These are phyloP conservation scores for Colletotrichum sp. DNA, from an alignment of 2,329 filamentous ascomycete genomes.

Conservation along the genomic window DNA sequence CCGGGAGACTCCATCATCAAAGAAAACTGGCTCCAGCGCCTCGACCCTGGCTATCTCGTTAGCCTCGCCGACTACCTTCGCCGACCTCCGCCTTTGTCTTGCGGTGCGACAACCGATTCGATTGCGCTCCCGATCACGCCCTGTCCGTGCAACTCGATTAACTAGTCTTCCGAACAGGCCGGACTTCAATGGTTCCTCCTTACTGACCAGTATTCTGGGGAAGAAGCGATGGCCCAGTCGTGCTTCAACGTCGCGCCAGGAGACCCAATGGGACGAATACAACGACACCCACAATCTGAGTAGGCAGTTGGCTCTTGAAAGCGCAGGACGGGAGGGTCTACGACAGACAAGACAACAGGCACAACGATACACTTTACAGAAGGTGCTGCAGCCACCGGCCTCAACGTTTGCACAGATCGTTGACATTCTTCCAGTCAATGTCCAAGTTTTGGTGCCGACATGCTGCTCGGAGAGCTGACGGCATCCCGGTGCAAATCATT, in stretches of 20 bases:
- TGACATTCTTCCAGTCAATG: neutral
- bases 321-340: too few species aligned
- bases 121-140: neutral
- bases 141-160: neutral
- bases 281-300: neutral
- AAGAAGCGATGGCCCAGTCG: neutral
- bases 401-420: neutral
- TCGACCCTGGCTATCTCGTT: neutral
- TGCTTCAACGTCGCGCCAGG: neutral
- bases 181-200: neutral
- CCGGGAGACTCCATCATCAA: neutral
- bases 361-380: neutral
- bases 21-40: neutral
- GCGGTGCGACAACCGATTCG: neutral
- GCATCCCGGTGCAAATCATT: constrained; percentile 3
- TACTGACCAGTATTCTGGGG: neutral
- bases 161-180: neutral
- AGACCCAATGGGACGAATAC: neutral
- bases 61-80: neutral
- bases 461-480: neutral
- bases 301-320: too few species aligned
- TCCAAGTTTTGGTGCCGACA: neutral
- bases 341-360: too few species aligned
- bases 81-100: neutral
- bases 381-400: neutral